Evolutionary conservation across 176 grass and related monocot species (phyloP), one percentile per base, ranked within the genome.

Genomic region (Stipa capillata): DNA sequence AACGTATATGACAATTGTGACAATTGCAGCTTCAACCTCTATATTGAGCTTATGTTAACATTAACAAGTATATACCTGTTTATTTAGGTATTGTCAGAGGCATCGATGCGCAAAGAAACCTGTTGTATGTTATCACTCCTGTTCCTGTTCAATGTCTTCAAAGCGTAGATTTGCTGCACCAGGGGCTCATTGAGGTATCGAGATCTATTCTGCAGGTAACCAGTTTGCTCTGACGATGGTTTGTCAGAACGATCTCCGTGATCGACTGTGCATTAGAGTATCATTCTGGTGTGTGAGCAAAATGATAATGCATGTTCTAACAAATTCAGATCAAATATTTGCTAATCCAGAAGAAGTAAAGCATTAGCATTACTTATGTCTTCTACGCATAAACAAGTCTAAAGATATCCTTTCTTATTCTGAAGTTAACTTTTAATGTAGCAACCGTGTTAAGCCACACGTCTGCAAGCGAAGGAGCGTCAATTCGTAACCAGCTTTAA

Each of bases 101-200:
- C 13, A n/a, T 99, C 2, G 90, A 99, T 47, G 34, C 76, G 21
- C 81, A 85, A 24, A 93, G 75, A 81, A 90, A 88, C 39, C 53
- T 95, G 29, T 43, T 95, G 32, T 93, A 95, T 89, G 56, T 93
- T 14, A 93, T 93, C 73, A 98, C 92, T 20, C 96, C 92, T 74
- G 87, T 98, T 83, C 85, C 87, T 78, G 73, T 83, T 72, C 28
- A 67, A 34, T 54, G 54, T 47, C 85, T 98, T 44, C 85, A 87
- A 85, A 85, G 40, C 15, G 92, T 98, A 24, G 83, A 98, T 94
- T 82, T 94, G 73, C 52, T 98, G 74, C 77, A 93, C 48, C 96
- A 98, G 85, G 96, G 96, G 32, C 88, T 91, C 79, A 85, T 98
- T 33, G 87, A 98, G 71, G 91, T 98, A 73, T 92, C 96, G 44